Conservation (phyloP, 306 rosid genomes). For the Rubus idaeus region DNA sequence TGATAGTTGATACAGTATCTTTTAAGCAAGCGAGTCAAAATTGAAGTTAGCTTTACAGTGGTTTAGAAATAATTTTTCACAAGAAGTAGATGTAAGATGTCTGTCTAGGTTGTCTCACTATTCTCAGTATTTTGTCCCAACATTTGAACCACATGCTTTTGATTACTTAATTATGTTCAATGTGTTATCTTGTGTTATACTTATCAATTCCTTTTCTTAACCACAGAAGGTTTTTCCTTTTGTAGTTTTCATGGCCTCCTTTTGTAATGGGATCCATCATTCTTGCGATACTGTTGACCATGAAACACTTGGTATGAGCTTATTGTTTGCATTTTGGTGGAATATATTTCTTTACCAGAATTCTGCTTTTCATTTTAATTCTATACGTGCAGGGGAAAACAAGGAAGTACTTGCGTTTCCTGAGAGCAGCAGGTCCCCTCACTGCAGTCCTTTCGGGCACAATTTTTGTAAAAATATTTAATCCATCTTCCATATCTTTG, state of each 20-base stretch:
- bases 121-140: neutral
- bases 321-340: conserved; percentile 24
- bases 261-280: conserved; percentile 86
- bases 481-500: conserved; percentile 81
- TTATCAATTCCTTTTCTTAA: conserved; percentile 32
- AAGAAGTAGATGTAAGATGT: neutral
- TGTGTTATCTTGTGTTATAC: conserved; percentile 16
- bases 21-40: neutral
- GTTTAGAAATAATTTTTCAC: neutral
- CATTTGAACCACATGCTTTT: conserved; percentile 1
- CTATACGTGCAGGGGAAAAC: conserved; percentile 73
- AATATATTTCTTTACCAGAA: conserved; percentile 20
- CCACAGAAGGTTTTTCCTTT: conserved; percentile 38
- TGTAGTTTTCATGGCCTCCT: conserved; percentile 93
- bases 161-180: conserved; percentile 3
- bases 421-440: conserved; percentile 95
- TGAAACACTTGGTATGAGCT: conserved; percentile 88
- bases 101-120: neutral
- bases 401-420: conserved; percentile 76
- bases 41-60: neutral
- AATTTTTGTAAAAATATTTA: conserved; percentile 55
- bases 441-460: conserved; percentile 85
- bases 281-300: conserved; percentile 68
- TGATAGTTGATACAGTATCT: neutral
- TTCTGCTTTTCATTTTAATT: conserved; percentile 32